phyloP scores from a whole-genome alignment of 2,329 filamentous ascomycete species.

The Penicillium sp. region DNA sequence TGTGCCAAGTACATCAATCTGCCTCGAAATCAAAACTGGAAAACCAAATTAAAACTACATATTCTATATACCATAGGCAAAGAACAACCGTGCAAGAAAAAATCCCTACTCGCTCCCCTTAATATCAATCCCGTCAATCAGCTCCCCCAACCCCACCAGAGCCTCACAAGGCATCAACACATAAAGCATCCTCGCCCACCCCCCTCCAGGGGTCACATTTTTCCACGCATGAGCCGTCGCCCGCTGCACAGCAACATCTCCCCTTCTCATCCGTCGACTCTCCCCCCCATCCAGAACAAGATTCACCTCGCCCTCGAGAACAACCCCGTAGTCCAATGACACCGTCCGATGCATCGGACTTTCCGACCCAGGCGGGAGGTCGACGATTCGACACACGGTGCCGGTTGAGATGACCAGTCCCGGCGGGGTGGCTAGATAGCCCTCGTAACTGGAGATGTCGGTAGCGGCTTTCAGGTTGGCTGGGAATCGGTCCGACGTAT shows the following conservation, averaged over 20 bases:
- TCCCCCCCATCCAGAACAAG: constrained; percentile 47
- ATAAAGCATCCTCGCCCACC: constrained; percentile 29
- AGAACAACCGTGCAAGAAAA: too few relatives aligned
- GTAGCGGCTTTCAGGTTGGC: constrained; percentile 44
- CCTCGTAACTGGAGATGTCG: constrained; percentile 47
- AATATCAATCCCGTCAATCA: constrained; percentile 28
- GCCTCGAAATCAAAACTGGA: too few relatives aligned
- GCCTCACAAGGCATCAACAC: constrained; percentile 26
- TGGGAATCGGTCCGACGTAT: constrained; percentile 48
- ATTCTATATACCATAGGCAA: too few relatives aligned
- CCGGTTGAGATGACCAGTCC: constrained; percentile 40
- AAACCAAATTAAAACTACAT: too few relatives aligned
- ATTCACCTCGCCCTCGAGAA: constrained; percentile 12
- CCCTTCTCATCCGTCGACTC: constrained; percentile 42
- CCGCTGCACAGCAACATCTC: constrained; percentile 53
- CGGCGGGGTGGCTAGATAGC: constrained; percentile 44
- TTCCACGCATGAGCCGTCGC: constrained; percentile 38
- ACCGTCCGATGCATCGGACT: constrained; percentile 15
- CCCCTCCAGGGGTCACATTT: constrained; percentile 25
- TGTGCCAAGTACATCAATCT: too few relatives aligned
- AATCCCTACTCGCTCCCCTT: too few relatives aligned
- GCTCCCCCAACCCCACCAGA: constrained; percentile 26
- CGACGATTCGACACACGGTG: constrained; percentile 14
- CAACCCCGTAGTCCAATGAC: constrained; percentile 12
- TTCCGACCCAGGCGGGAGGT: constrained; percentile 2